phyloP scores from a whole-genome alignment of 2,329 filamentous ascomycete species.

The Scedosporium apiospermum region DNA sequence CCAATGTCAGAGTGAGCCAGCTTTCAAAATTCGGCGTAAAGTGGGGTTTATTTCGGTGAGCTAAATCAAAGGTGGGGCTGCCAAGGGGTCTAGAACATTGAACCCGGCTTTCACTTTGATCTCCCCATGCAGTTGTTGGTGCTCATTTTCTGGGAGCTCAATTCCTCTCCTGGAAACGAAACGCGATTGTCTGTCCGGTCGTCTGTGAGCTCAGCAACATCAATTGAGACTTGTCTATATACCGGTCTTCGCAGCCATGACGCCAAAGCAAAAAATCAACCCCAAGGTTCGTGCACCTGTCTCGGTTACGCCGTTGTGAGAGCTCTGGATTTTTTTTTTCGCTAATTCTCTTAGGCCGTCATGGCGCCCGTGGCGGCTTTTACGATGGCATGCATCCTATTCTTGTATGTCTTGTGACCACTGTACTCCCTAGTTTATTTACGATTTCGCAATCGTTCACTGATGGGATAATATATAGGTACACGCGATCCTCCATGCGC shows the following conservation, averaged over 20 bases:
- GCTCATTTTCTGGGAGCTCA: background rate
- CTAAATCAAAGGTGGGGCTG: background rate
- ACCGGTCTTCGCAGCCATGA: background rate
- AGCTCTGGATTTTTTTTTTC: background rate
- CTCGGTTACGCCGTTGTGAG: background rate
- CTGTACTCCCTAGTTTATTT: background rate
- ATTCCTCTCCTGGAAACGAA: background rate
- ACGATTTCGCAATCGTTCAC: background rate
- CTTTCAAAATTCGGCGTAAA: background rate
- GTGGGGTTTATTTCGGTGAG: background rate
- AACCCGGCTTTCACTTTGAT: background rate
- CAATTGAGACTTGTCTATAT: constrained; percentile 10
- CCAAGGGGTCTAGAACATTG: background rate
- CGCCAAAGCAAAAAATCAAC: constrained; percentile 9
- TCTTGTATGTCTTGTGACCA: constrained; percentile 25
- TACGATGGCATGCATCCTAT: constrained; percentile 42
- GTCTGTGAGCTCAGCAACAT: constrained; percentile 10
- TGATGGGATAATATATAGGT: constrained; percentile 15
- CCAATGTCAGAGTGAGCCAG: background rate
- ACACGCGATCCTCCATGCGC: constrained; percentile 31
- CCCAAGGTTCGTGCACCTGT: constrained; percentile 8
- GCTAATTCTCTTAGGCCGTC: constrained; percentile 25
- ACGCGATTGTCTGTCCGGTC: background rate
- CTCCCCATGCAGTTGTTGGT: no score
- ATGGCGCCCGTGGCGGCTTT: constrained; percentile 43